Evolutionary conservation across 2,329 filamentous ascomycete genomes (phyloP).

Genomic region (Aspergillus pseudoterreus): DNA sequence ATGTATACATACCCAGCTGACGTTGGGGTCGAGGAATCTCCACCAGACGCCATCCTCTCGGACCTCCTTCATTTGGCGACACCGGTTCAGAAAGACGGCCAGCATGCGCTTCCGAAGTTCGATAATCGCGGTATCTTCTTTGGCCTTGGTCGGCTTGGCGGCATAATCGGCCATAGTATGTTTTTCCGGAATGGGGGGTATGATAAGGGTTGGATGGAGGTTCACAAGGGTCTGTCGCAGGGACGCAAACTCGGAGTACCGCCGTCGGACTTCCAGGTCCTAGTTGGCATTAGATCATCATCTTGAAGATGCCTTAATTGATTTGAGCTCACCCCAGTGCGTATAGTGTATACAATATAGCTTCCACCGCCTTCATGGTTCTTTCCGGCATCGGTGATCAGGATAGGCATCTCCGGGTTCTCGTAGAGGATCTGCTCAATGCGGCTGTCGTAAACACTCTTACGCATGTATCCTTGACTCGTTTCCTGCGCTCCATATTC

Average conservation of each 20-base stretch:
- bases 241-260: slow-evolving; percentile 96
- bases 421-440: slow-evolving; percentile 98
- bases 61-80: slow-evolving; percentile 86
- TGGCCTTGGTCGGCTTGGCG: slow-evolving; percentile 94
- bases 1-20: slow-evolving; percentile 75
- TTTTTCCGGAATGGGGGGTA: slow-evolving; percentile 97
- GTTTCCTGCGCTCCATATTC: slow-evolving; percentile 50
- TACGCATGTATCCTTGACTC: slow-evolving; percentile 51
- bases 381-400: slow-evolving; percentile 95
- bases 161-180: slow-evolving; percentile 99
- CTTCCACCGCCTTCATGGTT: slow-evolving; percentile 85
- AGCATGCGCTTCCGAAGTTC: slow-evolving; percentile 96
- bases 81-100: slow-evolving; percentile 90
- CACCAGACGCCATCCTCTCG: slow-evolving; percentile 94
- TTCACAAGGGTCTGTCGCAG: slow-evolving; percentile 82
- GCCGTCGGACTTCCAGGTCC: slow-evolving; percentile 90
- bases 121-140: slow-evolving; percentile 95
- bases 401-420: slow-evolving; percentile 80
- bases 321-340: slow-evolving; percentile 70
- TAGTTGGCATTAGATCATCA: slow-evolving; percentile 35
- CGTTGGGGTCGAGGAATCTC: slow-evolving; percentile 96
- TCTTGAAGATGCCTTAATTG: background rate
- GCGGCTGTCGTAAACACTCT: slow-evolving; percentile 86
- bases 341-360: slow-evolving; percentile 96
- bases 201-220: slow-evolving; percentile 89